Evolutionary conservation across 352 stramenopile species (phyloP).

Genomic region (Globisporangium paddicum): DNA sequence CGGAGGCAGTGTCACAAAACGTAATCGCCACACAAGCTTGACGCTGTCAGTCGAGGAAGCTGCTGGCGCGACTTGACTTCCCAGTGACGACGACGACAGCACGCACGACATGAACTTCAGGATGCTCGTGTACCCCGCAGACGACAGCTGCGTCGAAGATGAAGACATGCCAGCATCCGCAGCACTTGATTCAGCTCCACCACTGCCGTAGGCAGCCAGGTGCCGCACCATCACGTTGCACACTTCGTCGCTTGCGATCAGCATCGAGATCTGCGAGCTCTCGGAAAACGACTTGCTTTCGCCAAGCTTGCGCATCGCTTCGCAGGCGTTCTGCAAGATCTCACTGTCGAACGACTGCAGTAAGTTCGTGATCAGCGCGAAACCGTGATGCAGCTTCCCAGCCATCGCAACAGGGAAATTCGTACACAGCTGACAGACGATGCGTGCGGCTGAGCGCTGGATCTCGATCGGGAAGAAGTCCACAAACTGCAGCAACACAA

Average conservation of each 20-base stretch:
- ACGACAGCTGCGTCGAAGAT: constrained; percentile 17
- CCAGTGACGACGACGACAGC: constrained; percentile 16
- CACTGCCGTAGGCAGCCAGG: constrained; percentile 23
- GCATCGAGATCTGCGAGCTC: constrained; percentile 25
- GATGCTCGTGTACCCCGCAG: constrained; percentile 32
- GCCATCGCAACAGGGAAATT: constrained; percentile 27
- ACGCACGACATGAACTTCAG: constrained; percentile 39
- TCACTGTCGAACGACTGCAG: constrained; percentile 48
- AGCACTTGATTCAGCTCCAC: background rate
- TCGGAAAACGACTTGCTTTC: constrained; percentile 37
- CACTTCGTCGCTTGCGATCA: constrained; percentile 40
- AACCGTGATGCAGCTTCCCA: constrained; percentile 24
- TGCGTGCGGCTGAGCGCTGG: constrained; percentile 50
- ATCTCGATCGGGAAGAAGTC: constrained; percentile 80
- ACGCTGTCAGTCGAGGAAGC: background rate
- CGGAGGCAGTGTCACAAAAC: constrained; percentile 36
- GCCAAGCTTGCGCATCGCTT: constrained; percentile 40
- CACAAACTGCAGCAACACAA: constrained; percentile 71
- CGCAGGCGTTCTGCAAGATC: constrained; percentile 50
- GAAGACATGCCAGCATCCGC: background rate
- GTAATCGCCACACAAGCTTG: constrained; percentile 21
- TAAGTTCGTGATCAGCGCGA: constrained; percentile 45
- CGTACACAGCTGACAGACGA: constrained; percentile 49
- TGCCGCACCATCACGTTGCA: constrained; percentile 29
- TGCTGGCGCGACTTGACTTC: background rate